Percentiles rank a stretch among this genome's conserved stretches.
Conservation (phyloP, 805 yeast species). For the Ogataea ganodermae region DNA sequence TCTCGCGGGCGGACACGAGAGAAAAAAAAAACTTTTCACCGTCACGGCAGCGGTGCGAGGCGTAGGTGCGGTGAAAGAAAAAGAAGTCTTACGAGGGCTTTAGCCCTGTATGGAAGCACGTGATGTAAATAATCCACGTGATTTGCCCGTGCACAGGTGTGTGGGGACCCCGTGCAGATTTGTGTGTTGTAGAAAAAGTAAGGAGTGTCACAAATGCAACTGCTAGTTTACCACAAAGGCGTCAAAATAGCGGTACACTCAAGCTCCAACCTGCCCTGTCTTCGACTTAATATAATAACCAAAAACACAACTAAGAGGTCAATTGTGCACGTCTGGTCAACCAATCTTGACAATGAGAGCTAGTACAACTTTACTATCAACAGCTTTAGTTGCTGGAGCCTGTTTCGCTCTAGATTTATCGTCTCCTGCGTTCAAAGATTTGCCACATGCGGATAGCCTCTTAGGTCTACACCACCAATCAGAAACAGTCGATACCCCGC, state of each 20-base stretch:
- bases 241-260: too few species aligned
- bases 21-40: slow-evolving; percentile 9
- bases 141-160: not conserved
- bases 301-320: too few species aligned
- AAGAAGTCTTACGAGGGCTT: not conserved
- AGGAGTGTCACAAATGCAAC: slow-evolving; percentile 1
- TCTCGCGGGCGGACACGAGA: not conserved
- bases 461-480: slow-evolving; percentile 51
- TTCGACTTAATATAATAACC: too few species aligned
- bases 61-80: not conserved
- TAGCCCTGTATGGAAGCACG: not conserved
- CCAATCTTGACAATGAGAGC: slow-evolving; percentile 2
- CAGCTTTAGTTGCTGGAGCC: not conserved
- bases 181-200: too few species aligned
- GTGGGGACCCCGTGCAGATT: not conserved
- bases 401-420: slow-evolving; percentile 30
- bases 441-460: too few species aligned
- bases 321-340: too few species aligned
- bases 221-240: too few species aligned
- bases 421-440: slow-evolving; percentile 36
- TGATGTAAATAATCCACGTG: too few species aligned
- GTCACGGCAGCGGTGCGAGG: slow-evolving; percentile 8
- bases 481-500: slow-evolving; percentile 66
- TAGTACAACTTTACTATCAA: not conserved
- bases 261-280: too few species aligned